Percentiles rank a stretch among this genome's conserved stretches.
Conservation (phyloP, 1,284 basidiomycete species). For the Leccinum griseonigrum region DNA sequence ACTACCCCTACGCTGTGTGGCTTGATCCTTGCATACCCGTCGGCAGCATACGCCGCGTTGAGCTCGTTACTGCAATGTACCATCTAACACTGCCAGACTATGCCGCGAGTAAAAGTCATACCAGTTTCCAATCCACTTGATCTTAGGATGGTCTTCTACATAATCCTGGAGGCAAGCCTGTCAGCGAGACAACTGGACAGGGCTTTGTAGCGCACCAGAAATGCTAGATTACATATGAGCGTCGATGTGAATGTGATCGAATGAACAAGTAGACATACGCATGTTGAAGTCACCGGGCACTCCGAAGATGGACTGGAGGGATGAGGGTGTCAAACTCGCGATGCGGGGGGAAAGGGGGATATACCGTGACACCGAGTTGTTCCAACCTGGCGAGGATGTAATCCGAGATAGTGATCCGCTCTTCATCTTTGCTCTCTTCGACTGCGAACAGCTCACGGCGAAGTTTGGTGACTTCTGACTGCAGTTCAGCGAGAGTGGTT, state of each 20-base stretch:
- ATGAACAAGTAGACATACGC: slow-evolving; percentile 34
- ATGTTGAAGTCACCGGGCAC: slow-evolving; percentile 95
- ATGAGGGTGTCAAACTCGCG: not conserved
- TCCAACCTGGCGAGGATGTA: slow-evolving; percentile 73
- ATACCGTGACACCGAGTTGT: slow-evolving; percentile 65
- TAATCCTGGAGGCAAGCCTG: slow-evolving; percentile 56
- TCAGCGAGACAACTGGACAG: not conserved
- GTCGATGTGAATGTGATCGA: not conserved
- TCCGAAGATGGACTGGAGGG: slow-evolving; percentile 70
- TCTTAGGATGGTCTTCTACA: slow-evolving; percentile 75
- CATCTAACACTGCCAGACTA: slow-evolving; percentile 3
- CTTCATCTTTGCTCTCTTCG: slow-evolving; percentile 32
- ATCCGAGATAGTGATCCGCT: slow-evolving; percentile 57
- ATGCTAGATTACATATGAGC: slow-evolving; percentile 28
- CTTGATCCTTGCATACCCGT: slow-evolving; percentile 90
- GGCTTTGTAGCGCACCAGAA: slow-evolving; percentile 47
- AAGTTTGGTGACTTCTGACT: slow-evolving; percentile 54
- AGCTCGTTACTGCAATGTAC: slow-evolving; percentile 67
- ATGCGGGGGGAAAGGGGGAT: slow-evolving; percentile 5
- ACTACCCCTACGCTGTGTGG: slow-evolving; percentile 70
- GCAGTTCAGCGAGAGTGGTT: slow-evolving; percentile 30
- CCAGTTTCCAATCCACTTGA: slow-evolving; percentile 93
- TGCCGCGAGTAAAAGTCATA: slow-evolving; percentile 26
- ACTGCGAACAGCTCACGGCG: slow-evolving; percentile 49
- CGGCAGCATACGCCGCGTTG: slow-evolving; percentile 89